Evolutionary conservation across 2,329 filamentous ascomycete species (phyloP).

Genomic region (Aureobasidium sp.): DNA sequence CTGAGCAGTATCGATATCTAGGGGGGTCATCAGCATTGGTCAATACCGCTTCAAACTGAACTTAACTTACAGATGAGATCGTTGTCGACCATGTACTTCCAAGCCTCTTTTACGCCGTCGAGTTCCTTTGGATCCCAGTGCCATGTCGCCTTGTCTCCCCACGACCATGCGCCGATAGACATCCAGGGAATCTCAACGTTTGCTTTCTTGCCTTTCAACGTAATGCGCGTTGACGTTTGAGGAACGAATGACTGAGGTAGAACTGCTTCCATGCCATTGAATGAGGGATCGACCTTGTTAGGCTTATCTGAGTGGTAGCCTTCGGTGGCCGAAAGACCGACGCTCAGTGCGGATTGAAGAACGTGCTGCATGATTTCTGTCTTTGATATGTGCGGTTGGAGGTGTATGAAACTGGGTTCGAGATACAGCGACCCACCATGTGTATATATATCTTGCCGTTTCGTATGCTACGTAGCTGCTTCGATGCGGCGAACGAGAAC

Average conservation of each 20-base stretch:
- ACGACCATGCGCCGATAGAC: slow-evolving; percentile 22
- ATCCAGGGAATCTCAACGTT: slow-evolving; percentile 17
- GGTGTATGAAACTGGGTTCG: too few relatives aligned
- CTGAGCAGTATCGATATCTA: slow-evolving; percentile 36
- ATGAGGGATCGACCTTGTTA: slow-evolving; percentile 15
- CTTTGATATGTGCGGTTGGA: background rate
- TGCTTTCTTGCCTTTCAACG: slow-evolving; percentile 17
- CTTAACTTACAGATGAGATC: slow-evolving; percentile 25
- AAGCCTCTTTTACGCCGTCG: slow-evolving; percentile 30
- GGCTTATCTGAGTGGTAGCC: slow-evolving; percentile 20
- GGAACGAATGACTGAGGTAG: slow-evolving; percentile 15
- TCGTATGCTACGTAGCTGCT: background rate
- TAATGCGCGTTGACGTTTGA: slow-evolving; percentile 12
- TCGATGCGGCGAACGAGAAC: background rate
- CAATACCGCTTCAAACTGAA: background rate
- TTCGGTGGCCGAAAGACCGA: slow-evolving; percentile 18
- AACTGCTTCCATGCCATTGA: slow-evolving; percentile 16
- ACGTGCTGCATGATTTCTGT: slow-evolving; percentile 19
- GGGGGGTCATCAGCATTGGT: background rate
- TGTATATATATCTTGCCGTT: background rate
- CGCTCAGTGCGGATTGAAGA: slow-evolving; percentile 19
- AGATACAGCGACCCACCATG: background rate
- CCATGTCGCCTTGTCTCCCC: slow-evolving; percentile 21
- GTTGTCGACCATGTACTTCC: slow-evolving; percentile 28
- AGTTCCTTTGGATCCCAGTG: slow-evolving; percentile 30